These are phyloP conservation scores for Polyporus tsugae DNA, from an alignment of 1,284 basidiomycete genomes.

Conservation along the genomic window DNA sequence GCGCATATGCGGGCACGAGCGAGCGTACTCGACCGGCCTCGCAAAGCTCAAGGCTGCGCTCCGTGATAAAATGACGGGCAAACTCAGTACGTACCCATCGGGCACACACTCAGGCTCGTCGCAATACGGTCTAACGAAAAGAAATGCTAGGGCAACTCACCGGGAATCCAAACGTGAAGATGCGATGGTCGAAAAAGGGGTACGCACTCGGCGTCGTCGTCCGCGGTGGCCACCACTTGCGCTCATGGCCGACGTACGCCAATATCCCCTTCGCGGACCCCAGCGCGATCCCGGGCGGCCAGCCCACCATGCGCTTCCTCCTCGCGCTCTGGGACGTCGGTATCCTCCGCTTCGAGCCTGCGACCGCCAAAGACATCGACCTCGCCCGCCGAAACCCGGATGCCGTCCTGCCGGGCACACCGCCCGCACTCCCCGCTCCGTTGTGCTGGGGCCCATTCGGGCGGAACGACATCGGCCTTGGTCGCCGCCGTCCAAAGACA, in stretches of 20 bases:
- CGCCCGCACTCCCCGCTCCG: background rate
- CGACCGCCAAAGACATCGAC: slow-evolving; percentile 7
- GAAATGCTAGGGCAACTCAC: slow-evolving; percentile 2
- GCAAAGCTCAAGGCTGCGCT: background rate
- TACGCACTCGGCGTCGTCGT: slow-evolving; percentile 8
- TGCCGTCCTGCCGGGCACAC: slow-evolving; percentile 9
- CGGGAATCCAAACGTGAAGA: background rate
- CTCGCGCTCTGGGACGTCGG: slow-evolving; percentile 2
- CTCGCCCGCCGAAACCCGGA: slow-evolving; percentile 12
- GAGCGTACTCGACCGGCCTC: background rate
- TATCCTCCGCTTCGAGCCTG: slow-evolving; percentile 8
- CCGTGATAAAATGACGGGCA: background rate
- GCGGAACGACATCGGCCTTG: slow-evolving; percentile 6
- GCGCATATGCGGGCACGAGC: background rate
- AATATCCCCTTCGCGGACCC: slow-evolving; percentile 11
- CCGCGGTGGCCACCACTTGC: background rate
- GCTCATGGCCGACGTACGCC: slow-evolving; percentile 1
- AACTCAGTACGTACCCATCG: background rate
- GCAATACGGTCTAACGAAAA: background rate
- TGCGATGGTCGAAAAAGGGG: slow-evolving; percentile 4
- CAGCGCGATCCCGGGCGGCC: slow-evolving; percentile 11
- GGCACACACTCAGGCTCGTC: background rate
- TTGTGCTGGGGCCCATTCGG: slow-evolving; percentile 6
- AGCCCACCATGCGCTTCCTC: slow-evolving; percentile 4
- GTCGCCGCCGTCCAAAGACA: background rate